A percentile compares a stretch with the other conserved stretches of the same genome.
Conservation (phyloP, 2,329 filamentous ascomycete species). For the Delphinella strobiligena region DNA sequence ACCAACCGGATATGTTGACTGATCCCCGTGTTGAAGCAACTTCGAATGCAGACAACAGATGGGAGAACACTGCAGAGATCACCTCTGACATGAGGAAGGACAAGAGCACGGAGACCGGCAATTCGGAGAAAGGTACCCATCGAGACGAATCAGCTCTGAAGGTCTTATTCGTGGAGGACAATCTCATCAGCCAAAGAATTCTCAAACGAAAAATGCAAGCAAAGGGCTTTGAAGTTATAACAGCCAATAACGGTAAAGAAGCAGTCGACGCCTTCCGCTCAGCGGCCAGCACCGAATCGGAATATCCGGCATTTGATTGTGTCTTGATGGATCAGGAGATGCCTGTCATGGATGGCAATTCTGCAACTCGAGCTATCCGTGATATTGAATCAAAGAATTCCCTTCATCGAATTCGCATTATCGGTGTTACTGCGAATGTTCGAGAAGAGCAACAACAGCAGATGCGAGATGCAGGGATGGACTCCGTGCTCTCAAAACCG, state of each 20-base stretch:
- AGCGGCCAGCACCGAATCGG: constrained; percentile 9
- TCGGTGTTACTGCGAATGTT: constrained; percentile 24
- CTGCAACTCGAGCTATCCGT: constrained; percentile 17
- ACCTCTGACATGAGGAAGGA: constrained; percentile 1
- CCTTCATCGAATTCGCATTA: constrained; percentile 15
- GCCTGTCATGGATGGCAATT: constrained; percentile 22
- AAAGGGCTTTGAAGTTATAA: constrained; percentile 19
- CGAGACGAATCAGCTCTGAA: background rate
- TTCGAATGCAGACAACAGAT: background rate
- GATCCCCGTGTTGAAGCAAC: background rate
- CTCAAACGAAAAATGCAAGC: constrained; percentile 16
- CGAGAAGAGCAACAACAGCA: constrained; percentile 19
- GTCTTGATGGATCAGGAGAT: constrained; percentile 24
- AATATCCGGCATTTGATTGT: constrained; percentile 15
- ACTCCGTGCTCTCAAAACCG: constrained; percentile 20
- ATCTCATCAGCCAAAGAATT: constrained; percentile 22
- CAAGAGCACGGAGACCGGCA: too few species aligned
- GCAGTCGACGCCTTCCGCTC: constrained; percentile 15
- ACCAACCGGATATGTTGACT: background rate
- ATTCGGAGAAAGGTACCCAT: too few species aligned
- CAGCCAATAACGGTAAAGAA: constrained; percentile 21
- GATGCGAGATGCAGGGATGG: constrained; percentile 21
- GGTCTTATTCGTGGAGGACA: constrained; percentile 20
- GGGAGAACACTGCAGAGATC: constrained; percentile 2
- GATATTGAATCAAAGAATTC: constrained; percentile 13